These are phyloP conservation scores for Russula brevipes DNA, from an alignment of 768 basidiomycete genomes.

Conservation along the genomic window DNA sequence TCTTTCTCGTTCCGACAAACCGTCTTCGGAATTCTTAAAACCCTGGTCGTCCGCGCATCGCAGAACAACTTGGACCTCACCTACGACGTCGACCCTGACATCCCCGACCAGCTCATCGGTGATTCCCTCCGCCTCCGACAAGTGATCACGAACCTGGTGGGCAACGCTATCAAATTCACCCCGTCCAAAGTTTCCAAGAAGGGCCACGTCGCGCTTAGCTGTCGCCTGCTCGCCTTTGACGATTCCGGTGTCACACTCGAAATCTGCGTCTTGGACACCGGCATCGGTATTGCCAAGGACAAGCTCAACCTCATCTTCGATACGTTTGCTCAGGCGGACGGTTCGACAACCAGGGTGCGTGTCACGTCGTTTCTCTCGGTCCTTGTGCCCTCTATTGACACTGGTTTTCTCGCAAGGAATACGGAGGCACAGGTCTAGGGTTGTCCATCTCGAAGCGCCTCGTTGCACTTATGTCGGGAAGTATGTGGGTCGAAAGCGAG, in stretches of 20 bases:
- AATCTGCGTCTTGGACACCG: slow-evolving; percentile 97
- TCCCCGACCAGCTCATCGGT: slow-evolving; percentile 95
- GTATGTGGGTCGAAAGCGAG: slow-evolving; percentile 98
- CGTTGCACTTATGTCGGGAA: slow-evolving; percentile 95
- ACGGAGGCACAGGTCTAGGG: slow-evolving; percentile 94
- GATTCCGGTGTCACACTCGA: slow-evolving; percentile 85
- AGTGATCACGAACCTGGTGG: slow-evolving; percentile 92
- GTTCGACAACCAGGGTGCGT: slow-evolving; percentile 87
- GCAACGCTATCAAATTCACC: slow-evolving; percentile 97
- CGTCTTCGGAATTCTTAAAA: slow-evolving; percentile 96
- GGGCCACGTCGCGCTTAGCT: slow-evolving; percentile 88
- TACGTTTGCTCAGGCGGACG: slow-evolving; percentile 98
- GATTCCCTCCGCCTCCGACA: slow-evolving; percentile 92
- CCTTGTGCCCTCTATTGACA: not conserved
- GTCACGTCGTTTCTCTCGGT: not conserved
- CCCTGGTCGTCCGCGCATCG: slow-evolving; percentile 93
- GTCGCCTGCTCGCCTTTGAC: slow-evolving; percentile 70
- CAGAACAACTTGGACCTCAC: slow-evolving; percentile 96
- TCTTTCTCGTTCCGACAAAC: slow-evolving; percentile 96
- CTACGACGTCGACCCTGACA: slow-evolving; percentile 91
- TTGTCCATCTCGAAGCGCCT: slow-evolving; percentile 97
- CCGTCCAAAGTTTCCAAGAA: slow-evolving; percentile 70
- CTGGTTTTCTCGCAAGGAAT: slow-evolving; percentile 55
- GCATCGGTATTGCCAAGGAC: slow-evolving; percentile 98
- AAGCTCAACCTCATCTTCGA: slow-evolving; percentile 98